phyloP scores from a whole-genome alignment of 2,329 filamentous ascomycete species.

The Hyphodiscus sp. region DNA sequence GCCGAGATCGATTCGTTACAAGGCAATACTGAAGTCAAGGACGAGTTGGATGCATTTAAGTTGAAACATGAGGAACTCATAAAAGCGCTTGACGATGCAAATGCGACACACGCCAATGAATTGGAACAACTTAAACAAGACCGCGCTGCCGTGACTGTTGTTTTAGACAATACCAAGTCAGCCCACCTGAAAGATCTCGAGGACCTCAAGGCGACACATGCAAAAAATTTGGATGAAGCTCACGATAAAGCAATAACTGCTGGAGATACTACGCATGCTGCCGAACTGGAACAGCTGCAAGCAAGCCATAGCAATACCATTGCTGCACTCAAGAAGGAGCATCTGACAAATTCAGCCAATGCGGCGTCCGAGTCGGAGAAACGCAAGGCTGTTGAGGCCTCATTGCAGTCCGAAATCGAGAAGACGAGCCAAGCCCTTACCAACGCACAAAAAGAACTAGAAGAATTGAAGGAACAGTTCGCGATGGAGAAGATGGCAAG shows the following conservation, averaged over 20 bases:
- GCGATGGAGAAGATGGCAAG: constrained; percentile 40
- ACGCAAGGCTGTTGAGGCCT: constrained; percentile 30
- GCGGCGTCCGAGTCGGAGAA: constrained; percentile 18
- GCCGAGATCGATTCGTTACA: constrained; percentile 58
- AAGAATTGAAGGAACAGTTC: constrained; percentile 24
- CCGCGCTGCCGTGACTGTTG: constrained; percentile 23
- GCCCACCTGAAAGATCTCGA: constrained; percentile 50
- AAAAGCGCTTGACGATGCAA: constrained; percentile 26
- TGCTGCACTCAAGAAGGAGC: constrained; percentile 37
- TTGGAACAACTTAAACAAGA: constrained; percentile 22
- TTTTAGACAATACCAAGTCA: constrained; percentile 40
- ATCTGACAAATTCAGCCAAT: constrained; percentile 34
- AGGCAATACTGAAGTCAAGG: constrained; percentile 58
- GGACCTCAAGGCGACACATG: constrained; percentile 49
- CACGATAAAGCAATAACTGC: constrained; percentile 44
- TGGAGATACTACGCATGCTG: constrained; percentile 41
- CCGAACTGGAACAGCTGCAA: constrained; percentile 48
- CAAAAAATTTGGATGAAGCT: constrained; percentile 51
- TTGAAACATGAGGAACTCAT: constrained; percentile 45
- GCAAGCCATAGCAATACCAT: constrained; percentile 42
- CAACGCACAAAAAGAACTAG: constrained; percentile 22
- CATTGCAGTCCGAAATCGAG: constrained; percentile 40
- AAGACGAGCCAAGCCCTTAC: constrained; percentile 34
- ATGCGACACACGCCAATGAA: constrained; percentile 17
- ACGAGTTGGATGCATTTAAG: constrained; percentile 56